Base-by-base conservation (phyloP, 2,329 filamentous ascomycete species). In the Sordariomycetes sp. region DNA sequence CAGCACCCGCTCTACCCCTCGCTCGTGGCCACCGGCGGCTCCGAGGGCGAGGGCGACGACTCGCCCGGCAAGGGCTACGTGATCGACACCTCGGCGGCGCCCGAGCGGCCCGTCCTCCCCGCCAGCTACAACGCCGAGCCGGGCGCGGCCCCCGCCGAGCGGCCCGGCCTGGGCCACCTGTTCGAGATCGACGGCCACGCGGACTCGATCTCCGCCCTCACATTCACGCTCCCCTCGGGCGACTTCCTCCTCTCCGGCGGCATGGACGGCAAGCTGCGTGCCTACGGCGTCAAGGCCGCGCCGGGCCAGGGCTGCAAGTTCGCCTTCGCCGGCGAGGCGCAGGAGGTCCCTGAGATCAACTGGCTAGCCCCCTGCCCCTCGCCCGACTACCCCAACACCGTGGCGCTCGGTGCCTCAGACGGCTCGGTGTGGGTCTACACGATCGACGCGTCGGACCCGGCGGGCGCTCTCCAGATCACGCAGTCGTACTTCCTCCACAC, bases 371-470 rank as follows among this genome's bases (percentile, higher is more conserved):
- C 90, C 0, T 96, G 89, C 68, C 91, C 92, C 1, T 78, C 86
- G 61, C 71, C 84, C 14, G 74, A 78, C 6, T 83, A 89, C 68
- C 82, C 87, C 61, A 95, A 97, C 73, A 85, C 90, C 10, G 69
- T 99, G 61, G 94, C 94, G 0, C 76, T 99, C 8, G 94, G 94
- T 59, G 91, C 91, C 37, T 88, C 82, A 40, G 92, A 99, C 69
- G 94, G 94, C 58, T 92, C 87, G 56, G 91, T 97, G 50, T 99
- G 94, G 94, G 88, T 99, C 11, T 96, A 97, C 75, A 86, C 85
- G n/a, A 80, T 97, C 66, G 87, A 92, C 70, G 75, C 81, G 34
- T 77, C 77, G 58, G 85, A 89, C 62, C 51, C 72, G 37, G 72
- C 72, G 55, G 77, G 75, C 66, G 73, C 89, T 8, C 78, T 97